Base-by-base conservation (phyloP, 352 stramenopile genomes). In the Globisporangium nagaii region DNA sequence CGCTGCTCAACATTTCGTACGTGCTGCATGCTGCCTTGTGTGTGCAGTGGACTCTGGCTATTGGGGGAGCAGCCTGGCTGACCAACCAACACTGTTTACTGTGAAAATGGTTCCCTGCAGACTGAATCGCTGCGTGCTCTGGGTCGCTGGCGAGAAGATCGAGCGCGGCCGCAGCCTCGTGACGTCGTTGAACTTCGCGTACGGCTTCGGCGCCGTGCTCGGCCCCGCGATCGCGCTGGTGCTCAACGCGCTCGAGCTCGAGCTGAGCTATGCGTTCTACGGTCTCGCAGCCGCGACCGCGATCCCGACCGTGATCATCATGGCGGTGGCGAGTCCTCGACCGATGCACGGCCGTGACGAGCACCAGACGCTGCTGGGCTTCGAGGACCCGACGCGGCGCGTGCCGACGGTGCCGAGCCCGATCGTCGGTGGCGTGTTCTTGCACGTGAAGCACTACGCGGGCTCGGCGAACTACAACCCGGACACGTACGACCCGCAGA, bases 341-440 rank as follows among this genome's bases (percentile, higher is more conserved):
- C 73, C 68, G 27, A 57, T 72, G 27, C 73, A 80, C 19, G 73
- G 70, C 15, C 68, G 75, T 9, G 72, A 88, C 30, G 73, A 86
- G 53, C 66, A 87, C 59, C 66, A 88, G 62, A 75, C 80, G 43
- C 53, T 88, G 17, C 53, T 90, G 22, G 68, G 63, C 3, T 86
- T 84, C 44, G 81, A 91, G 49, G 82, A 93, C 46, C 79, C 79
- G 30, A 86, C 78, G 36, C 75, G 75, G 1, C 72, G 75, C 44
- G 80, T 93, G 40, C 80, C 82, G n/a, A 88, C 82, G 0, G 79
- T 90, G 8, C 82, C 82, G 5, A 89, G 77, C 46, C 82, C 82
- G 15, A 90, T 93, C 58, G 74, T 88, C 3, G 82, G 82, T 13
- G 80, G 79, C n/a, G 82, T 93, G 20, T 90, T 93, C 24, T 66